Base-by-base conservation (phyloP, 352 stramenopile genomes). In the Globisporangium takayamanum region DNA sequence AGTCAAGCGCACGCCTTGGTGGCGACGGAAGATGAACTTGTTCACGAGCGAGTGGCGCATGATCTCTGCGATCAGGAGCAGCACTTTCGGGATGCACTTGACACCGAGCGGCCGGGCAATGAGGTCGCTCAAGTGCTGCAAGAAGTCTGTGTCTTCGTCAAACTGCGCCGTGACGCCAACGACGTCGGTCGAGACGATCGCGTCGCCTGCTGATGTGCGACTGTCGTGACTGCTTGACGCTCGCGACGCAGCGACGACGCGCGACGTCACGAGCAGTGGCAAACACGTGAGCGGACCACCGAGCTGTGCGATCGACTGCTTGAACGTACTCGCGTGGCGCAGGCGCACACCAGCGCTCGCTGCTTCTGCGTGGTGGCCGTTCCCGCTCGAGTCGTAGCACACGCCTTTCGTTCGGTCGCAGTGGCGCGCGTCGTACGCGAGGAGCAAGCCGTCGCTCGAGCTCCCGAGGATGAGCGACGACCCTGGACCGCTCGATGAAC, bases 31-130 rank as follows among this genome's bases (percentile, higher is more conserved):
- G 26, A 87, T 90, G 64, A 92, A 89, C 60, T 94, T 92, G 70
- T 94, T 94, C 36, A 92, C 80, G 22, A 87, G 70, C 33, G 84
- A 94, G 62, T 92, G 82, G 30, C 84, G 80, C 75, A 94, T 88
- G 56, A 91, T 92, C 59, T 94, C 84, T 5, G 80, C 84, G 33
- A 94, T 76, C 22, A 94, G 54, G 28, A 88, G 58, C 11, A 94
- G 71, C 22, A 92, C 82, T 54, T 89, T 89, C 2, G 82, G 78
- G 41, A 94, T 78, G 59, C 72, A 87, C 41, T 64, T 74, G 22
- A 83, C 66, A 14, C 82, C 82, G 42, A 94, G 72, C 5, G 84
- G 81, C n/a, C 81, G 76, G 11, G 82, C 69, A 59, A 92, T 84
- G 53, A 89, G 60, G 52, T 88, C 79, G 20, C 67, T 78, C 77